These are phyloP conservation scores for Nissolia schottii DNA, from an alignment of 306 rosid species.

Conservation along the genomic window DNA sequence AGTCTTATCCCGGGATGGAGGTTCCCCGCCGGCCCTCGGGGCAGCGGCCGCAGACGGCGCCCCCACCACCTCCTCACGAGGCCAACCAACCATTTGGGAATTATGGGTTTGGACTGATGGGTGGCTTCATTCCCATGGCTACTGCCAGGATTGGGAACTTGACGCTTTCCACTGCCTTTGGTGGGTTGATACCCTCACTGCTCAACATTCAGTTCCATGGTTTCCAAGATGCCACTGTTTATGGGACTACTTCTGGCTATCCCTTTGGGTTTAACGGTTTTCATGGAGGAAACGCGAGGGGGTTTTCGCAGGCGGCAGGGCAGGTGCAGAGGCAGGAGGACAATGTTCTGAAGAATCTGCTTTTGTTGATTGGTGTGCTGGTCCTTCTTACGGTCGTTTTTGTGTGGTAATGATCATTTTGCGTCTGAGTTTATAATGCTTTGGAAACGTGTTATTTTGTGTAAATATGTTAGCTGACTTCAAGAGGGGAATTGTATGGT, in stretches of 20 bases:
- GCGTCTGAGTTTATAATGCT: background rate
- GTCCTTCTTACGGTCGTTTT: constrained; percentile 69
- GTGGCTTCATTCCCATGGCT: constrained; percentile 82
- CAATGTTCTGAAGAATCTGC: constrained; percentile 68
- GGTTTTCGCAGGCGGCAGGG: constrained; percentile 40
- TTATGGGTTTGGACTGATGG: constrained; percentile 75
- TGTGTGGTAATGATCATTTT: constrained; percentile 41
- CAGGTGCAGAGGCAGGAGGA: constrained; percentile 68
- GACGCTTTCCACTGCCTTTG: constrained; percentile 76
- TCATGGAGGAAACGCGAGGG: constrained; percentile 62
- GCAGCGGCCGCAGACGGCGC: constrained; percentile 74
- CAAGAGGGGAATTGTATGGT: constrained; percentile 15
- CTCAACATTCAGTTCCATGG: constrained; percentile 78
- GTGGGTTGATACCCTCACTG: constrained; percentile 74
- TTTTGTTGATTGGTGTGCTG: constrained; percentile 65
- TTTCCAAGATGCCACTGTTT: constrained; percentile 78
- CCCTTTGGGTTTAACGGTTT: constrained; percentile 60
- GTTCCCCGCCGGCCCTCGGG: constrained; percentile 78
- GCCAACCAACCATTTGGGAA: constrained; percentile 56
- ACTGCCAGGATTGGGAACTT: constrained; percentile 78
- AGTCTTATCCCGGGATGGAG: constrained; percentile 65
- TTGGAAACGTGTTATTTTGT: background rate
- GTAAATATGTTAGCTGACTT: constrained; percentile 46
- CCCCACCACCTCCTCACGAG: constrained; percentile 40
- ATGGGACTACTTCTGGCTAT: constrained; percentile 82